Base-by-base conservation (phyloP, 371 early-diverging fungal species). In the Globomyces sp. region DNA sequence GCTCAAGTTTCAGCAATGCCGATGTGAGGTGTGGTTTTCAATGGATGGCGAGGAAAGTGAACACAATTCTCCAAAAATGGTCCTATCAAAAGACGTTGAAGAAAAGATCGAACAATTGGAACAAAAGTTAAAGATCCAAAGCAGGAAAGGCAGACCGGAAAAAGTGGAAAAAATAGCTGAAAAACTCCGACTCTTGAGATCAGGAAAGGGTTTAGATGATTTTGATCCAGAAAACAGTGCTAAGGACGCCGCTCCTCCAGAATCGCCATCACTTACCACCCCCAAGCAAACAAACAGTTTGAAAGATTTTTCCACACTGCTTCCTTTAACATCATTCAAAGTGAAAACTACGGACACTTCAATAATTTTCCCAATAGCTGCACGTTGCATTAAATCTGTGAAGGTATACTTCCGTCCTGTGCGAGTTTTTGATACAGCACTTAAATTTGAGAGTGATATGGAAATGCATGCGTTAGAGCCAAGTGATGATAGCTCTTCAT, bases 81-180 rank as follows among this genome's bases (percentile, higher is more conserved):
- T 77, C 5, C 24, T 24, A 24, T 68, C 90, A 9, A 85, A 90
- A 66, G 93, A 92, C 59, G 87, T 87, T 44, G 93, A 95, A 79
- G 98, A 98, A 75, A 85, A 93, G 73, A 92, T 98, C 50, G 99
- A 98, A 81, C 83, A 87, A 50, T 67, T 96, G 66, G 95, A 97
- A 75, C 98, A 98, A 67, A 98, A 98, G 76, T 81, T 97, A 43
- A 98, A 98, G 76, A 98, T 98, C 73, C 97, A 97, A 0, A 84
- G 81, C 53, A 85, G 97, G 52, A 98, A 98, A 73, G 92, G 91
- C 11, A 86, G 88, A 6, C 81, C 84, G 2, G 98, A 97, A 40
- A 98, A 98, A 74, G 87, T 91, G 2, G 83, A 87, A 57, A 94
- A 95, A 71, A 86, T 95, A 46, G 65, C 81, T n/a, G 88, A 87